Conservation (phyloP, 495 filamentous ascomycete genomes). For the Aspergillus heteromorphus region DNA sequence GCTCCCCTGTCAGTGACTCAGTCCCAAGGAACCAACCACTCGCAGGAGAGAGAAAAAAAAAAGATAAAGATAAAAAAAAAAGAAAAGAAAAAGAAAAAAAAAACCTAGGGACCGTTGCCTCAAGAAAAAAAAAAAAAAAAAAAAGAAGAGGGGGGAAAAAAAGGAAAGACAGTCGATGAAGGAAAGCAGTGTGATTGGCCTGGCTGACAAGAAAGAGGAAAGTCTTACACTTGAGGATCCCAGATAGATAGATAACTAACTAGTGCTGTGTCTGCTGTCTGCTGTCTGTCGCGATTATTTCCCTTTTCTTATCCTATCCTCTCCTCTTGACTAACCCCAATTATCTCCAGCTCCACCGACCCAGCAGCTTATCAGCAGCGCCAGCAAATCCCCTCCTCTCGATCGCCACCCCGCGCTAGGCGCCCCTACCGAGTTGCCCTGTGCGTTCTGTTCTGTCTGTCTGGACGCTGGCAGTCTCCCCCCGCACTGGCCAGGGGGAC, state of each 20-base stretch:
- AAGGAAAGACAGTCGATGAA: neutral
- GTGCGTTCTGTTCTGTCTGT: too few species aligned
- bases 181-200: neutral
- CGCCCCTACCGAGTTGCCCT: conserved; percentile 14
- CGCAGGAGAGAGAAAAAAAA: neutral
- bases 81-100: neutral
- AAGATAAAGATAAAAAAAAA: conserved; percentile 1
- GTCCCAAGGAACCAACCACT: neutral
- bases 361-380: conserved; percentile 16
- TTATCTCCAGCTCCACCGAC: conserved; percentile 17
- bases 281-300: too few species aligned
- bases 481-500: neutral
- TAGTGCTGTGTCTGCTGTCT: too few species aligned
- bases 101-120: conserved; percentile 5
- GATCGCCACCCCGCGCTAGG: conserved; percentile 24
- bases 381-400: conserved; percentile 6
- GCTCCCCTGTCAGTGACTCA: too few species aligned
- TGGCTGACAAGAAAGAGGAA: neutral
- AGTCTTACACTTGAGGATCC: too few species aligned
- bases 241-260: too few species aligned
- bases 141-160: neutral
- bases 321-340: neutral
- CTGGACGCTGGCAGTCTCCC: too few species aligned
- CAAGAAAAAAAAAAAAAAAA: neutral
- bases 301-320: conserved; percentile 13